phyloP scores from a whole-genome alignment of 2,329 filamentous ascomycete species.

The Penicillium sp. region DNA sequence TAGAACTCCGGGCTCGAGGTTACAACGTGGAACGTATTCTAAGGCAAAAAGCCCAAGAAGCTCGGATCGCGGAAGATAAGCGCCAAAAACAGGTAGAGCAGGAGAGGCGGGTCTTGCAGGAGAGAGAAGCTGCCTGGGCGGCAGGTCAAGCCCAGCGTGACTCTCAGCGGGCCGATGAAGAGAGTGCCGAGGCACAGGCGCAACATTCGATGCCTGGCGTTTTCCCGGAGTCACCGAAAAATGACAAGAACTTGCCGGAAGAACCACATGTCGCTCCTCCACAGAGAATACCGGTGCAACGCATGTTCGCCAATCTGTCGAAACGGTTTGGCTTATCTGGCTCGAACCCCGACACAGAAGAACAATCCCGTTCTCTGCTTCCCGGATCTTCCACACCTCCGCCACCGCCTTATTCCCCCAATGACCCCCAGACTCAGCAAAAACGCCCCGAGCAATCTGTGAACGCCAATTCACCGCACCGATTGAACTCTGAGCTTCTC shows the following conservation, averaged over 20 bases:
- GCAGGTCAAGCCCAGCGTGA: constrained; percentile 39
- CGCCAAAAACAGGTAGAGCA: constrained; percentile 69
- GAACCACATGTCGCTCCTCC: constrained; percentile 26
- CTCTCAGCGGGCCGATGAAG: constrained; percentile 31
- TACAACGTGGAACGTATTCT: constrained; percentile 97
- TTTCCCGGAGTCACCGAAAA: constrained; percentile 64
- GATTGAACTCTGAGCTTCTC: constrained; percentile 56
- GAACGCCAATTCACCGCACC: constrained; percentile 40
- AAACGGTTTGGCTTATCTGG: constrained; percentile 63
- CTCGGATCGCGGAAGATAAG: constrained; percentile 80
- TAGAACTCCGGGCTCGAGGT: constrained; percentile 78
- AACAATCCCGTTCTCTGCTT: constrained; percentile 26
- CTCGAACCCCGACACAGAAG: constrained; percentile 23
- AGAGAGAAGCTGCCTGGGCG: constrained; percentile 56
- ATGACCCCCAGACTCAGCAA: constrained; percentile 32
- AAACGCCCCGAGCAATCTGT: constrained; percentile 33
- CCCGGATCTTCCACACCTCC: constrained; percentile 33
- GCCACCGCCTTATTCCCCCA: constrained; percentile 43
- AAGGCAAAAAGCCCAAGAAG: constrained; percentile 81
- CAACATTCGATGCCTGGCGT: constrained; percentile 67
- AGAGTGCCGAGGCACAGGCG: constrained; percentile 32
- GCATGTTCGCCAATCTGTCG: constrained; percentile 67
- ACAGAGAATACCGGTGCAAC: constrained; percentile 42
- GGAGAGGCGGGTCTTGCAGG: constrained; percentile 67
- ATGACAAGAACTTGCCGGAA: constrained; percentile 37